Base-by-base conservation (phyloP, 495 filamentous ascomycete species). In the Cryomyces antarcticus region DNA sequence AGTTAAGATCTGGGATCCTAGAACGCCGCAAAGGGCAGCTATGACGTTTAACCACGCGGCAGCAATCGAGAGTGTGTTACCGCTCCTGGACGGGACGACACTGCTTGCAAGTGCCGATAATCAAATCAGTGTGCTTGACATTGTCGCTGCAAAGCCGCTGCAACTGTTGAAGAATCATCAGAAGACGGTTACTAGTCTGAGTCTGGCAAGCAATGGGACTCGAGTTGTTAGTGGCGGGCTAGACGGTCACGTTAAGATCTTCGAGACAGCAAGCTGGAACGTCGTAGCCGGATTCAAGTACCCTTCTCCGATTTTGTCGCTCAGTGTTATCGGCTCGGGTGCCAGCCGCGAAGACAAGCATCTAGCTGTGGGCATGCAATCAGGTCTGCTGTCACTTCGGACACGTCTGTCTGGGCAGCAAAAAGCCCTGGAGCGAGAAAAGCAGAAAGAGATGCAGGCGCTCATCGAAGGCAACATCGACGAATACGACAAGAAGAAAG, bases 211-310 rank as follows among this genome's bases (percentile, higher is more conserved):
- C 29, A 76, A 81, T 49, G 74, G 77, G 12, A 73, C 74, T 39
- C 71, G 92, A 37, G 66, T 99, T 39, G 70, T 99, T 46, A 82
- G 73, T 55, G 92, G 84, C 57, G 80, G 75, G 11, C 65, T 99
- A 30, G 89, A 99, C 58, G 92, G 92, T 10, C 89, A 95, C 56
- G 71, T 99, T 60, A 99, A 99, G 64, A 71, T 96, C 33, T 94
- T 88, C 49, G 88, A 96, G 61, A 89, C 86, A 1, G 72, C 73
- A 0, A 72, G 68, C 28, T 99, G 92, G 92, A 88, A 93, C 54
- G 76, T 96, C 5, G 85, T 94, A 4, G 75, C 81, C 28, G 87
- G 84, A 31, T 76, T 80, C 41, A 96, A 95, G 58, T 99, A 95
- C 62, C 77, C 82, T 0, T 75, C 79, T 0, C 89, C 92, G 0